Percentiles rank a stretch among this genome's conserved stretches.
phyloP scores from a whole-genome alignment of 2,329 filamentous ascomycete genomes.

The Aspergillus melleus region DNA sequence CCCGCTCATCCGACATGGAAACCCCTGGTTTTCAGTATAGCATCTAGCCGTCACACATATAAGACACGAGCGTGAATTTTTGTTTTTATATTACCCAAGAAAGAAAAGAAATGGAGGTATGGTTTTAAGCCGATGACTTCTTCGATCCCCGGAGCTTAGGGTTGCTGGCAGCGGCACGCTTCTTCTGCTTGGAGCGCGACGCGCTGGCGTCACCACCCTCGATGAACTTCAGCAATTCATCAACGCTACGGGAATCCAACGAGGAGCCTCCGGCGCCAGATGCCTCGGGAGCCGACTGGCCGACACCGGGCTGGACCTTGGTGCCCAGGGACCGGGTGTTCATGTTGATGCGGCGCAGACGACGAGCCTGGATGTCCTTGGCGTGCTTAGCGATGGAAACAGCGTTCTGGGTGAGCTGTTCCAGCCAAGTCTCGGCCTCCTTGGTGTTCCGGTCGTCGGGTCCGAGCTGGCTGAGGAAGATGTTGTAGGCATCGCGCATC shows the following conservation, averaged over 20 bases:
- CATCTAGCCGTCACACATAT: slow-evolving; percentile 29
- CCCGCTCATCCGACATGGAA: slow-evolving; percentile 31
- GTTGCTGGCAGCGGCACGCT: slow-evolving; percentile 44
- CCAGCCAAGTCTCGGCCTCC: slow-evolving; percentile 94
- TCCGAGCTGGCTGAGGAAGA: slow-evolving; percentile 85
- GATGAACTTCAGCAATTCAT: slow-evolving; percentile 92
- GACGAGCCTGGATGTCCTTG: slow-evolving; percentile 77
- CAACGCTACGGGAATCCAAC: slow-evolving; percentile 80
- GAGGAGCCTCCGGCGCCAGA: slow-evolving; percentile 40
- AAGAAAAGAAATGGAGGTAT: slow-evolving; percentile 10
- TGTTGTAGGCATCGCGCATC: slow-evolving; percentile 96
- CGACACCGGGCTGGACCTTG: slow-evolving; percentile 63
- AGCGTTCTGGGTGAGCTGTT: slow-evolving; percentile 92
- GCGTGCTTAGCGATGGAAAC: slow-evolving; percentile 92
- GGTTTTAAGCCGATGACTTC: slow-evolving; percentile 35
- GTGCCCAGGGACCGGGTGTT: slow-evolving; percentile 58
- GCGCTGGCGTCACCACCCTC: slow-evolving; percentile 62
- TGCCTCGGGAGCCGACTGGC: slow-evolving; percentile 56
- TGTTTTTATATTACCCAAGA: slow-evolving; percentile 4
- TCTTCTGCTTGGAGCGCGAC: slow-evolving; percentile 46
- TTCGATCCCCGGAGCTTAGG: slow-evolving; percentile 46
- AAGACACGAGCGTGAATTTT: slow-evolving; percentile 15
- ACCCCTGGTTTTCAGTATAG: slow-evolving; percentile 24
- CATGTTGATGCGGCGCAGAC: slow-evolving; percentile 70
- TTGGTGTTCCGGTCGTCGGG: slow-evolving; percentile 95